These are phyloP conservation scores for Apiospora koreana DNA, from an alignment of 2,329 filamentous ascomycete species.

Conservation along the genomic window DNA sequence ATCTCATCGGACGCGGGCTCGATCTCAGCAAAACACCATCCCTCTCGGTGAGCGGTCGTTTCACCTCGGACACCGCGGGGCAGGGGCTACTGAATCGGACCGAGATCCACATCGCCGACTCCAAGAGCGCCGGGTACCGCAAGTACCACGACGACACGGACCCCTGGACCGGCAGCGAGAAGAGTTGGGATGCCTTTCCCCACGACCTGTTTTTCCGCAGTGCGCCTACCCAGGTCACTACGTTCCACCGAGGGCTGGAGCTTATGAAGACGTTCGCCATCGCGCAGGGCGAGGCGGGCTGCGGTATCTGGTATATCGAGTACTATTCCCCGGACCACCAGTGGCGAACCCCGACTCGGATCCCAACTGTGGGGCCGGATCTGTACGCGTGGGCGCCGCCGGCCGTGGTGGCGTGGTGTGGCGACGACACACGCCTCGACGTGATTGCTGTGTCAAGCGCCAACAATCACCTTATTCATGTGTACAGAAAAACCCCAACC, in stretches of 20 bases:
- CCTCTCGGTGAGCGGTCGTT: background rate
- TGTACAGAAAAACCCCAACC: background rate
- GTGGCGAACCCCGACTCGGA: too few species aligned
- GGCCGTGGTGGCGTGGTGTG: background rate
- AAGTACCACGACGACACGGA: background rate
- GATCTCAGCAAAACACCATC: background rate
- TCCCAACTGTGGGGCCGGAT: too few species aligned
- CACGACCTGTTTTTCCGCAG: background rate
- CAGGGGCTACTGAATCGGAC: background rate
- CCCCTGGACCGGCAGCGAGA: background rate
- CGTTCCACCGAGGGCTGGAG: background rate
- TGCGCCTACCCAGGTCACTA: background rate
- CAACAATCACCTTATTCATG: slow-evolving; percentile 9
- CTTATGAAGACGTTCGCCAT: too few species aligned
- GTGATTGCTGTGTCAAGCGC: background rate
- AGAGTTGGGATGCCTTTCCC: background rate
- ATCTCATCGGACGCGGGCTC: background rate
- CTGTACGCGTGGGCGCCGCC: background rate
- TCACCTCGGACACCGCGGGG: background rate
- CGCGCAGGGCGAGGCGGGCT: too few species aligned
- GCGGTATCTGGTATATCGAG: too few species aligned
- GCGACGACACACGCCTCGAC: background rate
- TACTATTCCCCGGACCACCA: too few species aligned
- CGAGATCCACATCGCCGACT: background rate
- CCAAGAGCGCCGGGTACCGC: background rate